Base-by-base conservation (phyloP, 495 filamentous ascomycete species). In the Penicillium paxilli region DNA sequence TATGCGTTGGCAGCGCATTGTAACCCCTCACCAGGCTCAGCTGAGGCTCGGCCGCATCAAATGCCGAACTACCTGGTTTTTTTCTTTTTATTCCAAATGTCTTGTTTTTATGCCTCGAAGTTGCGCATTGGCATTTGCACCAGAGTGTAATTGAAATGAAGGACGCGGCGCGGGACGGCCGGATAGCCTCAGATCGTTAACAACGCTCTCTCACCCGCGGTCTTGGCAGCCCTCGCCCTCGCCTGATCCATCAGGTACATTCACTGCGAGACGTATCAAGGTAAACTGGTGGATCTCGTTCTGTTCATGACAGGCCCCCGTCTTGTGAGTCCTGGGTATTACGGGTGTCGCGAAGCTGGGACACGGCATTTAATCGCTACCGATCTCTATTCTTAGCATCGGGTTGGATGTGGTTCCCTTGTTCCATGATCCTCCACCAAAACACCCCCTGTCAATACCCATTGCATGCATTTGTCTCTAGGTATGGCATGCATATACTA, bases 381-480 rank as follows among this genome's bases (percentile, higher is more conserved):
- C 49, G 52, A 53, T 60, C 45, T 44, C 52, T 56, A 60, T 56
- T 56, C 48, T 60, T 55, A 60, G 52, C 12, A 32, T 49, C 49
- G 20, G 4, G 35, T 38, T 38, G 7, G 35, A 28, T 28, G 35
- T 16, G 14, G 14, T 38, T 5, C 33, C 33, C 14, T 28, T 28
- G 26, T 11, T 28, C 11, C n/a, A n/a, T n/a, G n/a, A n/a, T 28
- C 26, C 26, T 11, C 26, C 26, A 28, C 21, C 37, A n/a, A n/a
- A n/a, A n/a, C 37, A 22, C 37, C 52, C 23, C 40, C 17, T 23
- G 40, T 42, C 40, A 42, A 22, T 42, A 19, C 14, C 11, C 16
- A 54, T 60, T 40, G 44, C 57, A 60, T 60, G 57, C 57, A 59
- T 47, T 12, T n/a, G n/a, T n/a, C n/a, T n/a, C n/a, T n/a, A n/a